These are phyloP conservation scores for Saccharum hybrid DNA, from an alignment of 202 grass and related monocot species.

Conservation along the genomic window DNA sequence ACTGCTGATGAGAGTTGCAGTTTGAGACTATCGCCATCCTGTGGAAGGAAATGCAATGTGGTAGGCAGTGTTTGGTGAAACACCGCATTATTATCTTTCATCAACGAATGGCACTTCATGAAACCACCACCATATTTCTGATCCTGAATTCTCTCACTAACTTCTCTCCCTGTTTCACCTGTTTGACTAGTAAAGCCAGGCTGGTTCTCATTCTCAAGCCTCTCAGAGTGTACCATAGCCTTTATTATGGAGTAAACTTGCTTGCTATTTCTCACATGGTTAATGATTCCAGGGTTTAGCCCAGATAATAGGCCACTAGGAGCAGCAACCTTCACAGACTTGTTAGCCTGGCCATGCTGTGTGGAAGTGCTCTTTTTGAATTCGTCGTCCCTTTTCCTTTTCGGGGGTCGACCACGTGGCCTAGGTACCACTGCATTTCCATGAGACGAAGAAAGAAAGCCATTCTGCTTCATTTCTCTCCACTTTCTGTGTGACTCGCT, in stretches of 20 bases:
- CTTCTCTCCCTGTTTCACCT: conserved; percentile 58
- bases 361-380: conserved; percentile 46
- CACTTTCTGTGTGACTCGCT: conserved; percentile 77
- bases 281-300: conserved; percentile 97
- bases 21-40: conserved; percentile 57
- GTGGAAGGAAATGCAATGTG: conserved; percentile 40
- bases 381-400: conserved; percentile 72
- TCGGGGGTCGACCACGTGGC: conserved; percentile 62
- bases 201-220: conserved; percentile 55
- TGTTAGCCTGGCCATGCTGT: conserved; percentile 67
- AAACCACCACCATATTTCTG: conserved; percentile 47
- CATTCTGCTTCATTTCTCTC: conserved; percentile 99
- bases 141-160: conserved; percentile 50
- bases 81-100: conserved; percentile 35
- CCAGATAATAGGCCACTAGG: conserved; percentile 93
- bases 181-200: conserved; percentile 32
- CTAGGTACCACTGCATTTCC: conserved; percentile 53
- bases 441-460: conserved; percentile 85
- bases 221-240: conserved; percentile 81
- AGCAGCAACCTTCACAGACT: conserved; percentile 76
- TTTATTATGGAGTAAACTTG: conserved; percentile 98
- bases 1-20: conserved; percentile 62
- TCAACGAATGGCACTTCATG: conserved; percentile 51
- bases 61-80: conserved; percentile 49
- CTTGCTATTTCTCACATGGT: conserved; percentile 98